Percentiles rank a stretch among this genome's conserved stretches.
phyloP scores from a whole-genome alignment of 1,284 basidiomycete genomes.

The Ganoderma boninense region DNA sequence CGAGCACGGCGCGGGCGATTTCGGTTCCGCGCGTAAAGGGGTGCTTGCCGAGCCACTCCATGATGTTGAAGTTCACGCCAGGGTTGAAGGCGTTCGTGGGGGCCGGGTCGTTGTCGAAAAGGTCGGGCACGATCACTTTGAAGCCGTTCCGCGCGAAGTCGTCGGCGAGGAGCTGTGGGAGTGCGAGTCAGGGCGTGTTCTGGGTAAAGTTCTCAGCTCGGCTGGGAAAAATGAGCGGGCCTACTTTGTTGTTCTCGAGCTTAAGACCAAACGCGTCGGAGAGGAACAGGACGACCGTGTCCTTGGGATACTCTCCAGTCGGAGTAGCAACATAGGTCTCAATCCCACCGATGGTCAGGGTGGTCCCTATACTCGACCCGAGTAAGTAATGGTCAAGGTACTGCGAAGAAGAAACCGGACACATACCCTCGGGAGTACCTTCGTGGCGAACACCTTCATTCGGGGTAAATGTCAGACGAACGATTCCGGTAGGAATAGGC shows the following conservation, averaged over 20 bases:
- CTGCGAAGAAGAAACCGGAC: not conserved
- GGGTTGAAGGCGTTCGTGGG: conserved; percentile 32
- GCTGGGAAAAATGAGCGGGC: not conserved
- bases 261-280: conserved; percentile 59
- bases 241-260: conserved; percentile 52
- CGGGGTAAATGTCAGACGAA: not conserved
- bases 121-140: conserved; percentile 55
- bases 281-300: conserved; percentile 62
- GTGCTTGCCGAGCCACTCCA: conserved; percentile 61
- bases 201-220: no score
- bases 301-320: conserved; percentile 53
- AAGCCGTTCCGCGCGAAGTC: conserved; percentile 64
- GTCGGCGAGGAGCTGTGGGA: conserved; percentile 53
- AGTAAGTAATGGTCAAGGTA: not conserved
- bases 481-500: conserved; percentile 8
- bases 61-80: conserved; percentile 49
- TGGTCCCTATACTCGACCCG: conserved; percentile 39
- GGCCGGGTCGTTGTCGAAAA: conserved; percentile 52
- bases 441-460: conserved; percentile 43
- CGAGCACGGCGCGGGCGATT: conserved; percentile 62
- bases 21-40: conserved; percentile 52
- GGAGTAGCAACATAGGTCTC: conserved; percentile 59
- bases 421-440: conserved; percentile 41
- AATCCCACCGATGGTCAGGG: conserved; percentile 55
- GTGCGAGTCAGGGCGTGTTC: not conserved